Percentiles rank a stretch among this genome's conserved stretches.
These are phyloP conservation scores for Triticum dicoccoides DNA, from an alignment of 176 grass and related monocot species.

Conservation along the genomic window DNA sequence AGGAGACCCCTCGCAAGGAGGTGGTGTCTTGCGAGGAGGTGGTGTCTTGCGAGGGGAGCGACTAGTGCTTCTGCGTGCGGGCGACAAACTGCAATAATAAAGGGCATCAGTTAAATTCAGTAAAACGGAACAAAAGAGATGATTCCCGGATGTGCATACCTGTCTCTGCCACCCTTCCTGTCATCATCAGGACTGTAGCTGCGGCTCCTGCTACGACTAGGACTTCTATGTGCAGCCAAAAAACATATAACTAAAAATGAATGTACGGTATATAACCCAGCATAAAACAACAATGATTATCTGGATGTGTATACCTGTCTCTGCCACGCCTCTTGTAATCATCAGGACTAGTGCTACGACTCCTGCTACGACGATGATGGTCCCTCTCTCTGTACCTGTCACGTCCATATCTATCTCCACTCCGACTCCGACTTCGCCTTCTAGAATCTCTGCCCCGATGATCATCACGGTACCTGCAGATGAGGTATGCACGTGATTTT, in stretches of 20 bases:
- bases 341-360: conserved; percentile 64
- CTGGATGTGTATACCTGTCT: conserved; percentile 49
- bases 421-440: conserved; percentile 34
- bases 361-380: conserved; percentile 51
- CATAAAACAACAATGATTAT: conserved; percentile 1
- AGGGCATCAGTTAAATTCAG: background rate
- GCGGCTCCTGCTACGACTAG: conserved; percentile 56
- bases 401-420: conserved; percentile 39
- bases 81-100: conserved; percentile 47
- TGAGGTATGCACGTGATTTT: conserved; percentile 1
- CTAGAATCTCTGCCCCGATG: conserved; percentile 52
- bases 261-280: background rate
- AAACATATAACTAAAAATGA: background rate
- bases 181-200: conserved; percentile 60
- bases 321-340: conserved; percentile 59
- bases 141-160: conserved; percentile 27
- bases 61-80: conserved; percentile 51
- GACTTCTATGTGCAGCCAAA: conserved; percentile 40
- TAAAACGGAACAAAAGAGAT: background rate
- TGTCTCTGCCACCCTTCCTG: conserved; percentile 51
- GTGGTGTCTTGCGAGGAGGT: conserved; percentile 36
- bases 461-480: conserved; percentile 48
- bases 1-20: conserved; percentile 42
- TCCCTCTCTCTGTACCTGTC: conserved; percentile 60
- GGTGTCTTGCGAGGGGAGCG: conserved; percentile 39